Evolutionary conservation across 345 rosid genomes (phyloP).

Genomic region (Moricandia moricandioides): DNA sequence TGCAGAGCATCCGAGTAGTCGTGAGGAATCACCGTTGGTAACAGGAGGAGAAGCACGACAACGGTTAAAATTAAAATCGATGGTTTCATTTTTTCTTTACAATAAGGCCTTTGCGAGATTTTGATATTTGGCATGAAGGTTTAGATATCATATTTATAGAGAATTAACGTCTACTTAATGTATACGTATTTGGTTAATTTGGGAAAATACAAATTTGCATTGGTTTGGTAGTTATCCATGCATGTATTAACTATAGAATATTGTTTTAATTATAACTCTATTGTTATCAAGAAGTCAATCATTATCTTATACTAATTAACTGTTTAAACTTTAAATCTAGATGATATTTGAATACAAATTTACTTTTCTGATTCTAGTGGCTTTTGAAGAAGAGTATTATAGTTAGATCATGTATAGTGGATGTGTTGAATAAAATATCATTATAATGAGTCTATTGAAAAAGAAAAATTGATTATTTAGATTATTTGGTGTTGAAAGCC

Average conservation of each 20-base stretch:
- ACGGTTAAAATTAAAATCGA: conserved; percentile 2
- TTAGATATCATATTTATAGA: conserved; percentile 19
- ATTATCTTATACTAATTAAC: not conserved
- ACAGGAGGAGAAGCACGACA: not conserved
- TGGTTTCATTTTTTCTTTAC: not conserved
- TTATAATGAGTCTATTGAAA: not conserved
- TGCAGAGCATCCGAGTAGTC: conserved; percentile 71
- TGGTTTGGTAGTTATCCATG: conserved; percentile 2
- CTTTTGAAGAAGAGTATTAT: not conserved
- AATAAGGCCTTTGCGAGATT: not conserved
- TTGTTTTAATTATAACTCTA: not conserved
- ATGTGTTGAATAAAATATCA: not conserved
- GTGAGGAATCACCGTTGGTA: conserved; percentile 38
- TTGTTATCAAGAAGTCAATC: not conserved
- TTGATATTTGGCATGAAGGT: not conserved
- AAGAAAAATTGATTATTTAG: too few species aligned
- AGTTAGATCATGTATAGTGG: not conserved
- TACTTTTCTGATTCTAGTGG: not conserved
- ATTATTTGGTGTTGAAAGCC: too few species aligned
- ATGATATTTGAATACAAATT: not conserved
- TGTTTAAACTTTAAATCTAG: not conserved
- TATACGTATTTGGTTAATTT: conserved; percentile 16
- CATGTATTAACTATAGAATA: not conserved
- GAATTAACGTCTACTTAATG: not conserved
- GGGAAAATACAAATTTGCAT: not conserved